Evolutionary conservation across 2,329 filamentous ascomycete genomes (phyloP).

Genomic region (Colletotrichum cordylinicola): DNA sequence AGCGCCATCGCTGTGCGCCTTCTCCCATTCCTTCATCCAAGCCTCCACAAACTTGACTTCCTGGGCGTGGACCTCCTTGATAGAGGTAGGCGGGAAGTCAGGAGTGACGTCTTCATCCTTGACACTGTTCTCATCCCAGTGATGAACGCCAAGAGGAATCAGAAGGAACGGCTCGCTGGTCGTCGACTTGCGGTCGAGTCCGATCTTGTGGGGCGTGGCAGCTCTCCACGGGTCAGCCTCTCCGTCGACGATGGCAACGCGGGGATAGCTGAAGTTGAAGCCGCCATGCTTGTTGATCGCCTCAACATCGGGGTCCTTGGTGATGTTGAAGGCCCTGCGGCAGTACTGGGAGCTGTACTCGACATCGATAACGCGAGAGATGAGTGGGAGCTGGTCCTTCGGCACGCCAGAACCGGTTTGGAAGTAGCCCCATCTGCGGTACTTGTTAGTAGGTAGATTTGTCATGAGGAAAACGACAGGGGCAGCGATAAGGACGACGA

Average conservation of each 20-base stretch:
- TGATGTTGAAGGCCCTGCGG: conserved; percentile 73
- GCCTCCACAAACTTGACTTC: conserved; percentile 67
- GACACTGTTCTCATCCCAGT: conserved; percentile 80
- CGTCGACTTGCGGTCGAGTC: conserved; percentile 63
- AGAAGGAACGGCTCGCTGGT: conserved; percentile 73
- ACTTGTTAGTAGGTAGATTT: neutral
- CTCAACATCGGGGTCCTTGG: conserved; percentile 63
- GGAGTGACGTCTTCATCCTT: conserved; percentile 65
- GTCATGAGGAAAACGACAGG: no score
- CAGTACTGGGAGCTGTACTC: conserved; percentile 69
- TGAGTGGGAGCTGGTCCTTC: conserved; percentile 65
- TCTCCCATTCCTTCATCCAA: conserved; percentile 70
- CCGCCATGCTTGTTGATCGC: conserved; percentile 80
- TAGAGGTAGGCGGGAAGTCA: conserved; percentile 61
- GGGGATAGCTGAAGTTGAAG: conserved; percentile 73
- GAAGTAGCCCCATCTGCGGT: conserved; percentile 75
- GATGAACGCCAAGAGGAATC: conserved; percentile 77
- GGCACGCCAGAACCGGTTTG: conserved; percentile 76
- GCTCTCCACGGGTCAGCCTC: conserved; percentile 82
- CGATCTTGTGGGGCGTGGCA: conserved; percentile 73
- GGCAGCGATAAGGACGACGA: no score
- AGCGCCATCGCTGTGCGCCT: neutral
- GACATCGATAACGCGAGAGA: conserved; percentile 74
- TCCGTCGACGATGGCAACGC: conserved; percentile 80
- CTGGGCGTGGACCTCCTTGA: conserved; percentile 63